Evolutionary conservation across 2,329 filamentous ascomycete genomes (phyloP), one percentile per base, ranked within the genome.

Genomic region (Daldinia sp.): DNA sequence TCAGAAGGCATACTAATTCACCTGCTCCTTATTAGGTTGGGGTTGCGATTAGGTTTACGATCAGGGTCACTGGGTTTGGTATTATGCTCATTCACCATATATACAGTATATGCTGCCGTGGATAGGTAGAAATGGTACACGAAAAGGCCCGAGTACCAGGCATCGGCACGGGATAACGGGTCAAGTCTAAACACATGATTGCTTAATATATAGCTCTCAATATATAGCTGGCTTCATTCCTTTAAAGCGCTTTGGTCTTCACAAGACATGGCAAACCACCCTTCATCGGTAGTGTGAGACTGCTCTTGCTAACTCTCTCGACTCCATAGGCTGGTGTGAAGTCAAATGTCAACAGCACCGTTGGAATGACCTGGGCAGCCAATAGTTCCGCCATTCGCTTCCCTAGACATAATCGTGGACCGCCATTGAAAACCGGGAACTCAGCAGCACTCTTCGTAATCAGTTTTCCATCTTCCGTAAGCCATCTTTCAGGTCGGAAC

Each of bases 361-460:
- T 81, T 3, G 85, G 83, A 71, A 90, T 81, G 7, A 86, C 84
- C 78, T 88, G 87, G 15, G 86, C 83, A 4, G 84, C 87, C 46
- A 90, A 82, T 5, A 84, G 71, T 77, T 90, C 88, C 3, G 89
- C 89, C 88, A 90, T 90, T 72, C 84, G 87, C 80, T 87, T 89
- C 2, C 89, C 89, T 39, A 91, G 78, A 68, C 89, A 91, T 2
- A 82, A 82, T 41, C 89, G 81, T n/a, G 86, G 80, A 0, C 89
- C 89, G 18, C 88, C 89, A 72, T 90, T 89, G 76, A 91, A 91
- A 2, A 90, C 88, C 0, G 87, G 88, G 70, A 86, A 91, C 76
- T 90, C 88, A 15, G 82, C 83, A 1, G 85, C 81, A 59, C 81
- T 82, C 65, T 83, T 85, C 33, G 74, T 77, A 15, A 86, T 74